Base-by-base conservation (phyloP, 352 stramenopile genomes). In the Phytopythium montanum region DNA sequence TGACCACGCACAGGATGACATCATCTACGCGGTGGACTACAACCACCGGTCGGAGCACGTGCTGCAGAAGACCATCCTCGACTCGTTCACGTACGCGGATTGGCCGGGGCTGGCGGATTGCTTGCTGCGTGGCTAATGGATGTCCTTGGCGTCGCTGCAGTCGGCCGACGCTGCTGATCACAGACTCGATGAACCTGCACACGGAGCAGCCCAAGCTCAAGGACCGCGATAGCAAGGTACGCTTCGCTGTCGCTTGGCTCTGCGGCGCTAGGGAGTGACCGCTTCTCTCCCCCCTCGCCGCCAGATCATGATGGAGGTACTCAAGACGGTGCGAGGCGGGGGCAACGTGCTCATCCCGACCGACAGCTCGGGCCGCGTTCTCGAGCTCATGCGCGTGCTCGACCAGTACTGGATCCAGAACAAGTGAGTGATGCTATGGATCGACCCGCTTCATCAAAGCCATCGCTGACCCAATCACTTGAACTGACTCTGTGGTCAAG, bases 321-420 rank as follows among this genome's bases (percentile, higher is more conserved):
- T 98, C 45, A 94, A 98, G 67, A 94, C 72, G 3, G 79, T 98
- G 9, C 81, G 96, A 29, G 85, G 86, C 19, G 95, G 97, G 52
- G 95, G 95, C 19, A 98, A 98, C 64, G 94, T 98, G 8, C 73
- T 99, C 23, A 88, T 99, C n/a, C 96, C 96, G 0, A 95, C 92
- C 0, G 95, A 99, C 69, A 97, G 90, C 42, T 94, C 87, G 23
- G 94, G 94, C 5, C 87, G 96, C 23, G 90, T 98, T n/a, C 74
- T 99, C 1, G 96, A 99, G 76, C 66, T 99, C 9, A 90, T 98
- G 61, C 81, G 97, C n/a, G 73, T 98, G 3, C 63, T 99, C 23
- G 86, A 98, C 64, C 82, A 97, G 70, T 96, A 98, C 70, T 99
- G 96, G 95, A 97, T 97, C 56, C 79, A 95, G 55, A 95, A 98